These are phyloP conservation scores for Macrocybe gigantea DNA, from an alignment of 768 basidiomycete species.

Conservation along the genomic window DNA sequence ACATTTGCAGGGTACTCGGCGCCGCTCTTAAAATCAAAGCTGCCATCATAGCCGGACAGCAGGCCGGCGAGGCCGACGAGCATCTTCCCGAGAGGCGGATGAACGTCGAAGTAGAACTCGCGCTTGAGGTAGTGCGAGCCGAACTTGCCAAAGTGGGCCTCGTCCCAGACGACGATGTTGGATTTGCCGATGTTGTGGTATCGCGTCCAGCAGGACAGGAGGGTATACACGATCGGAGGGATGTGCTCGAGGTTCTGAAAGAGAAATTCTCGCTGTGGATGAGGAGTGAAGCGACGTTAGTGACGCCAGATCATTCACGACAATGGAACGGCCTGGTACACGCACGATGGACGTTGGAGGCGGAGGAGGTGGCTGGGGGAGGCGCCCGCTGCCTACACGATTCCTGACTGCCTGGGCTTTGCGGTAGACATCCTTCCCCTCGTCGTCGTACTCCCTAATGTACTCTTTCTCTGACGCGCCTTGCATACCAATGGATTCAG, in stretches of 20 bases:
- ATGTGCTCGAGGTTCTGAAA: conserved; percentile 77
- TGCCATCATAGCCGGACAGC: conserved; percentile 86
- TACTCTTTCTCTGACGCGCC: conserved; percentile 20
- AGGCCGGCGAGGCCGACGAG: conserved; percentile 91
- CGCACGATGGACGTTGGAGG: conserved; percentile 62
- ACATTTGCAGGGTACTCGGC: conserved; percentile 76
- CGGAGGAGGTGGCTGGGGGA: conserved; percentile 53
- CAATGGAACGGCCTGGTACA: conserved; percentile 5
- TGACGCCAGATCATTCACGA: conserved; percentile 7
- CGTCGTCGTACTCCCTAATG: conserved; percentile 34
- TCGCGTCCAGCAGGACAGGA: conserved; percentile 92
- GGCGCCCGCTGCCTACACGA: conserved; percentile 51
- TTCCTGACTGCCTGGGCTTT: conserved; percentile 35
- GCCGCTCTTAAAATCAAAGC: conserved; percentile 93
- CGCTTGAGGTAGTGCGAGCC: conserved; percentile 97
- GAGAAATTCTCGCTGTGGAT: conserved; percentile 61
- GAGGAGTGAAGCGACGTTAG: conserved; percentile 2
- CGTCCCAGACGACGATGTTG: conserved; percentile 93
- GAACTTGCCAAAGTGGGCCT: conserved; percentile 99
- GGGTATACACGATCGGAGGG: conserved; percentile 80
- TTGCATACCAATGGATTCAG: conserved; percentile 12
- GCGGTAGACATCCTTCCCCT: conserved; percentile 47
- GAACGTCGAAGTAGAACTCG: conserved; percentile 99
- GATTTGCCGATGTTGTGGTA: conserved; percentile 89
- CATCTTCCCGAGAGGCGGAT: conserved; percentile 99